A percentile compares a stretch with the other conserved stretches of the same genome.
Conservation (phyloP, 768 basidiomycete genomes). For the Boletus fagicola region DNA sequence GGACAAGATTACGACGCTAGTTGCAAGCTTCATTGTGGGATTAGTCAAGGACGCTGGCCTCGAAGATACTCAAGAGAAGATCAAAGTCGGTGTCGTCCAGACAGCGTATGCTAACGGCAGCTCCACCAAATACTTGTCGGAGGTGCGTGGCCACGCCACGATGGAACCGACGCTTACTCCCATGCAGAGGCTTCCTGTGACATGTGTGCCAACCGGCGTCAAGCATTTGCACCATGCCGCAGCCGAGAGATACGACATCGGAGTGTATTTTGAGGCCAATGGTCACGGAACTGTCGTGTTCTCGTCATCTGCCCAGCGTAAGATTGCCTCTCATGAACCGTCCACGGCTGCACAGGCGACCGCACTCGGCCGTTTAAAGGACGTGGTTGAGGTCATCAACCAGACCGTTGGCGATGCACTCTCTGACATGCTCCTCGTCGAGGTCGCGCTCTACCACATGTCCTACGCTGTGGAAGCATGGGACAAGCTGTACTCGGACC, state of each 20-base stretch:
- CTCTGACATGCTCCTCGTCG: constrained; percentile 94
- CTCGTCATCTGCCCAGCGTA: constrained; percentile 68
- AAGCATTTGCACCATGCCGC: constrained; percentile 98
- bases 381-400: constrained; percentile 85
- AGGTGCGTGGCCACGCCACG: constrained; percentile 45
- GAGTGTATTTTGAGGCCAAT: constrained; percentile 99
- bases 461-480: constrained; percentile 82
- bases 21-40: constrained; percentile 89
- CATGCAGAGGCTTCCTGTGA: constrained; percentile 84
- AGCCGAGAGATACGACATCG: constrained; percentile 84
- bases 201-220: constrained; percentile 94
- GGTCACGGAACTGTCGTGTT: constrained; percentile 98
- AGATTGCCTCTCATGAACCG: constrained; percentile 62
- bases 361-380: constrained; percentile 72
- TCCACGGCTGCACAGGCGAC: constrained; percentile 80
- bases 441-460: constrained; percentile 86
- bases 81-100: constrained; percentile 94
- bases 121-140: constrained; percentile 87
- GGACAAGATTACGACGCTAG: constrained; percentile 95
- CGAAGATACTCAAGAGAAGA: constrained; percentile 46
- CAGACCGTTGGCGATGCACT: constrained; percentile 98
- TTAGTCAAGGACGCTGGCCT: constrained; percentile 84
- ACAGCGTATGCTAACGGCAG: constrained; percentile 98
- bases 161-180: constrained; percentile 5
- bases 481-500: constrained; percentile 90